Evolutionary conservation across 2,329 filamentous ascomycete genomes (phyloP).

Genomic region (Scleromitrula shiraiana): DNA sequence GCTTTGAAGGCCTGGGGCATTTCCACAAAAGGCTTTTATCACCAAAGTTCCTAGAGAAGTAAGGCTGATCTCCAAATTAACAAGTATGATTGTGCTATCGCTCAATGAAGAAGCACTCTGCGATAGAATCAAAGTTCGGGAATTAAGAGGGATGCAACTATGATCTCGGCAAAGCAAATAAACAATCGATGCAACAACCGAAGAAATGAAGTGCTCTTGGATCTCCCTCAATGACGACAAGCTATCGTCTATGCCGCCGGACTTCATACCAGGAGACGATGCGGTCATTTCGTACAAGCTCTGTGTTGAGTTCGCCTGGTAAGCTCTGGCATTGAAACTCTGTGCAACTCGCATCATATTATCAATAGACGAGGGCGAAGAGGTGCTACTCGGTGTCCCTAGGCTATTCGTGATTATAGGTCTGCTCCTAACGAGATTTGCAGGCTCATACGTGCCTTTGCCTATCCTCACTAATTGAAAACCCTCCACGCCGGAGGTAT

Average conservation of each 20-base stretch:
- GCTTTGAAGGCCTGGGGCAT: conserved; percentile 21
- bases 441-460: conserved; percentile 25
- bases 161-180: conserved; percentile 28
- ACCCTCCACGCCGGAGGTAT: conserved; percentile 16
- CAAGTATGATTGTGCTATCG: conserved; percentile 21
- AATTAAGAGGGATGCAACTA: conserved; percentile 28
- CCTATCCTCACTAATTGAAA: conserved; percentile 19
- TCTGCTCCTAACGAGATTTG: conserved; percentile 22
- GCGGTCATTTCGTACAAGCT: conserved; percentile 18
- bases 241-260: conserved; percentile 12
- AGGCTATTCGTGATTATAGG: conserved; percentile 14
- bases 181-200: conserved; percentile 27
- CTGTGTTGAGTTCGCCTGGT: conserved; percentile 18
- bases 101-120: neutral
- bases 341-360: conserved; percentile 22
- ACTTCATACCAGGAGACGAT: conserved; percentile 21
- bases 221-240: conserved; percentile 22
- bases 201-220: conserved; percentile 29
- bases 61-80: conserved; percentile 27
- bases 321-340: conserved; percentile 22
- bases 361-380: conserved; percentile 26
- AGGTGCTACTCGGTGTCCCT: conserved; percentile 20
- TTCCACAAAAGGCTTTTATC: conserved; percentile 26
- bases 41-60: conserved; percentile 28
- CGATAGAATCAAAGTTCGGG: conserved; percentile 25